Conservation (phyloP, 1,284 basidiomycete genomes). For the Lignosus rhinocerotis region DNA sequence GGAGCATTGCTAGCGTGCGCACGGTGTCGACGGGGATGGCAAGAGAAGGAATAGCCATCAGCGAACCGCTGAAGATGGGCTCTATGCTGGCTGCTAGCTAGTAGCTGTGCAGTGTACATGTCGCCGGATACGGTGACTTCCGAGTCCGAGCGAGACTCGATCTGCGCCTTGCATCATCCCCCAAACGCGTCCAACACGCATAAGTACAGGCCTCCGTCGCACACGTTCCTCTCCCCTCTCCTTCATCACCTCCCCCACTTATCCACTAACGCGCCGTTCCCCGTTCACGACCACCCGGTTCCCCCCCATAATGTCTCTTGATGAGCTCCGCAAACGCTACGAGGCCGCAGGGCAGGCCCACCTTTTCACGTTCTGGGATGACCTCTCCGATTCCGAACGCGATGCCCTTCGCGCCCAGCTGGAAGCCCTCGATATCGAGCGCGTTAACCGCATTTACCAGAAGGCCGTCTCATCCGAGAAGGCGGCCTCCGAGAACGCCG, state of each 20-base stretch:
- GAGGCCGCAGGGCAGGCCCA: constrained; percentile 85
- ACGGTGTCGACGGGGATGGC: background rate
- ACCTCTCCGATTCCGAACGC: constrained; percentile 70
- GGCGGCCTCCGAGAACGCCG: constrained; percentile 43
- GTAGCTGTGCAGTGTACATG: constrained; percentile 6
- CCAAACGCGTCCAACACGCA: constrained; percentile 12
- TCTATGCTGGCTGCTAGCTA: background rate
- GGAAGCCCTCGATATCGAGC: constrained; percentile 80
- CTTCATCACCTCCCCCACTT: background rate
- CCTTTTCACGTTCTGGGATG: constrained; percentile 86
- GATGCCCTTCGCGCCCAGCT: constrained; percentile 73
- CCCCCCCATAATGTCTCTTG: constrained; percentile 27
- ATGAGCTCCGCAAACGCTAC: constrained; percentile 58
- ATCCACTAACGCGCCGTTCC: background rate
- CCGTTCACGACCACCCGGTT: constrained; percentile 3
- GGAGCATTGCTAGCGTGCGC: background rate
- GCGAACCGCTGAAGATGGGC: constrained; percentile 9
- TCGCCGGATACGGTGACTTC: constrained; percentile 20
- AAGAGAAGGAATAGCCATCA: constrained; percentile 6
- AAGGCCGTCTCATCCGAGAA: constrained; percentile 77
- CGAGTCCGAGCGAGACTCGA: constrained; percentile 14
- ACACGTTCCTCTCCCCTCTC: constrained; percentile 1
- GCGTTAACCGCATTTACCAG: constrained; percentile 88
- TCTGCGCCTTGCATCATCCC: constrained; percentile 3
- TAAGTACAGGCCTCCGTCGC: constrained; percentile 4